Evolutionary conservation across 2,329 filamentous ascomycete genomes (phyloP).

Genomic region (Lojkania enalia): DNA sequence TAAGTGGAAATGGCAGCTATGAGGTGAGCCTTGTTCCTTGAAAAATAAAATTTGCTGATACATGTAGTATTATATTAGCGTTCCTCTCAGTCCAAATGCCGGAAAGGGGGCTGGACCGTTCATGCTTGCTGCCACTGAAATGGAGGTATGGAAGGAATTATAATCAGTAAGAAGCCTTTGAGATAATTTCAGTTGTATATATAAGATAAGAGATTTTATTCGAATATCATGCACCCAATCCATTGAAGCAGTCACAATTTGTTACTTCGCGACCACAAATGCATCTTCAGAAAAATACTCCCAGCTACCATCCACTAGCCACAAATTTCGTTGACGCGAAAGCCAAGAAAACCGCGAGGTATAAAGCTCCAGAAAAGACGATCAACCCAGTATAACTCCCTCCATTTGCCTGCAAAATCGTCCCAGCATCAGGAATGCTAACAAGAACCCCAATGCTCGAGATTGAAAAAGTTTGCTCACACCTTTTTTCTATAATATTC

Average conservation of each 20-base stretch:
- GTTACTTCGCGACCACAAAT: no score
- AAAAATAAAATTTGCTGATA: constrained; percentile 5
- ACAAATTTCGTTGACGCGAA: constrained; percentile 20
- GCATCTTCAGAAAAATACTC: neutral
- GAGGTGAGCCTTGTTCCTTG: constrained; percentile 45
- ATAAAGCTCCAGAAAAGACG: constrained; percentile 22
- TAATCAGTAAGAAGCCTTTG: no score
- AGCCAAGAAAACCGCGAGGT: constrained; percentile 19
- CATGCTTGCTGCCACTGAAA: constrained; percentile 44
- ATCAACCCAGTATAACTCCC: constrained; percentile 24
- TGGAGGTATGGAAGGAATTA: constrained; percentile 25
- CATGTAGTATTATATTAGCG: constrained; percentile 43
- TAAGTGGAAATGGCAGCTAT: constrained; percentile 55
- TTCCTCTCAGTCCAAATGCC: constrained; percentile 41
- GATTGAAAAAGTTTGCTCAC: constrained; percentile 63
- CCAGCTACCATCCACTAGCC: constrained; percentile 13
- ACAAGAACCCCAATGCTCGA: constrained; percentile 66
- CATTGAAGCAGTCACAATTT: no score
- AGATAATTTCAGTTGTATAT: no score
- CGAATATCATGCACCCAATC: no score
- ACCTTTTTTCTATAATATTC: constrained; percentile 68
- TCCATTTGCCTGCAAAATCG: constrained; percentile 21
- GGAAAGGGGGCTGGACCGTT: constrained; percentile 49
- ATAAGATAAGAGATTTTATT: no score
- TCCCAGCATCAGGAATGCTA: constrained; percentile 67